Evolutionary conservation across 2,329 filamentous ascomycete genomes (phyloP), one percentile per base, ranked within the genome.

Genomic region (Colletotrichum sp.): DNA sequence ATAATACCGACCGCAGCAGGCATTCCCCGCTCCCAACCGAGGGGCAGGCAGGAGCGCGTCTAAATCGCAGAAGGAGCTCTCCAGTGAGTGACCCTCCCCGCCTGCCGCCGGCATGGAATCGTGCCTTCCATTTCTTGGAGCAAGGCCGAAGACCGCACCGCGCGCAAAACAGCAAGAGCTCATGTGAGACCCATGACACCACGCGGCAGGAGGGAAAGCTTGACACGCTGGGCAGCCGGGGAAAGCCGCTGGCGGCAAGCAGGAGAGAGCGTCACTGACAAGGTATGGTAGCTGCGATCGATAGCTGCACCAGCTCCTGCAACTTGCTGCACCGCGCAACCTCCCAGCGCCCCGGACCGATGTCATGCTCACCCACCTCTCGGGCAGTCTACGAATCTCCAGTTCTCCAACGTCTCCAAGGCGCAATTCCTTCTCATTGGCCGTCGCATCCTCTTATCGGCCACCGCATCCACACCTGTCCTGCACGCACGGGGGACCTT

Each of bases 401-500:
- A 60, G n/a, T 18, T 60, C 57, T 32, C 57, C 57, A 60, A 60
- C 13, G 24, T 60, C 57, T 24, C 21, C 65, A 39, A 66, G 30
- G 59, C 72, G 68, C 68, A 44, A 10, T 32, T 32, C 30, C 52
- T 26, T 34, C 26, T 36, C 55, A 75, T 75, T 75, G 72, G 72
- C 30, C 30, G 68, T 62, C 62, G 63, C 68, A 60, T 49, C 60
- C 68, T 59, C 72, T 75, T 75, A 75, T 75, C 72, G 72, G 62
- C 60, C 49, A 62, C 57, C 18, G 64, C 70, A 71, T 60, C 68
- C 72, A 71, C 62, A 60, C 55, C 69, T 30, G 62, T 57, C 30
- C 62, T 67, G 63, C 30, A 75, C 36, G 57, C 66, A 68, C 55
- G 30, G 68, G 69, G 69, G 65, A 57, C 73, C 73, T 72, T 72